Evolutionary conservation across 805 yeast species (phyloP).

Genomic region (Candida michaelii): DNA sequence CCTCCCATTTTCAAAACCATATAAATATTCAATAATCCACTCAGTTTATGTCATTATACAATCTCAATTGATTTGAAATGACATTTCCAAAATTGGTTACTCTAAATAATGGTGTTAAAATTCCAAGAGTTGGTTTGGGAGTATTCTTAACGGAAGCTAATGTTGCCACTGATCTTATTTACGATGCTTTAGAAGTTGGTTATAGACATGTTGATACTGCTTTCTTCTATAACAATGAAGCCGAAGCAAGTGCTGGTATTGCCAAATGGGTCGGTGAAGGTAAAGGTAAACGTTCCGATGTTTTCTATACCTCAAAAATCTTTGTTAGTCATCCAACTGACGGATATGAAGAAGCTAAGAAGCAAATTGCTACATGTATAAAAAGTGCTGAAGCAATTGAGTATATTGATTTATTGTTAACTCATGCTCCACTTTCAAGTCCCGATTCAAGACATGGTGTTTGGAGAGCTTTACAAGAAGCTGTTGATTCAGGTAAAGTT

Average conservation of each 20-base stretch:
- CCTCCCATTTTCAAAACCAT: no score
- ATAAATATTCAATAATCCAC: no score
- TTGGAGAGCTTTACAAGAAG: constrained; percentile 77
- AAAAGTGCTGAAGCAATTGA: constrained; percentile 32
- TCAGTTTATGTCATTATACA: no score
- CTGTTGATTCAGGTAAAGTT: constrained; percentile 55
- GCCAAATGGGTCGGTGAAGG: constrained; percentile 45
- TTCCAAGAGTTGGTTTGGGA: constrained; percentile 14
- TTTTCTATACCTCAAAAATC: constrained; percentile 40
- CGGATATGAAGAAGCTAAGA: constrained; percentile 36
- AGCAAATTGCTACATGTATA: constrained; percentile 29
- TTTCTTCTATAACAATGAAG: constrained; percentile 60
- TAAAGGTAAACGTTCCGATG: constrained; percentile 19
- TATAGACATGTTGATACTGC: constrained; percentile 79
- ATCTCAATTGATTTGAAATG: no score
- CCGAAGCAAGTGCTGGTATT: constrained; percentile 52
- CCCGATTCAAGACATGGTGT: constrained; percentile 43
- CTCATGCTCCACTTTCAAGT: constrained; percentile 54
- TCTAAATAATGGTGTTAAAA: constrained; percentile 8
- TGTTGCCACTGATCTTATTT: constrained; percentile 1
- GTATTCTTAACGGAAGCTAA: constrained; percentile 9
- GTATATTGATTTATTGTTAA: constrained; percentile 40
- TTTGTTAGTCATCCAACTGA: constrained; percentile 21
- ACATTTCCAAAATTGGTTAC: neutral
- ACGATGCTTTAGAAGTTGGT: constrained; percentile 58